Percentiles rank a stretch among this genome's conserved stretches.
These are phyloP conservation scores for Boletus rex-veris DNA, from an alignment of 768 basidiomycete species.

Conservation along the genomic window DNA sequence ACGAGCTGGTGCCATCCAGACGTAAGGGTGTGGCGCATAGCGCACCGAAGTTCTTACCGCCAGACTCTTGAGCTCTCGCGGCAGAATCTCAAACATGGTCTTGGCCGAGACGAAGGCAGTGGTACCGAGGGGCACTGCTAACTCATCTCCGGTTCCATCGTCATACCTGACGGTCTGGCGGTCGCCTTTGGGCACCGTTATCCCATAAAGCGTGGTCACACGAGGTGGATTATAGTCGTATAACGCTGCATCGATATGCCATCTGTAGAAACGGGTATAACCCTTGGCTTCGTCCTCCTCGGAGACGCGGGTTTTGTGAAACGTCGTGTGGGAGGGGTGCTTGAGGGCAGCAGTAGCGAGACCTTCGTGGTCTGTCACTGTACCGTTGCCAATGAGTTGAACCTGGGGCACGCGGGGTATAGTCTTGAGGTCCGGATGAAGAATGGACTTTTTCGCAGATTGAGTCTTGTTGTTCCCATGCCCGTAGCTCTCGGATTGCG, in stretches of 20 bases:
- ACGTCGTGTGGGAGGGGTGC: slow-evolving; percentile 82
- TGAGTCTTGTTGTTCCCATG: slow-evolving; percentile 89
- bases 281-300: slow-evolving; percentile 72
- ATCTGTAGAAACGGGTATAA: slow-evolving; percentile 85
- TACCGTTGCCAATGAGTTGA: slow-evolving; percentile 89
- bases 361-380: slow-evolving; percentile 76
- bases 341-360: slow-evolving; percentile 74
- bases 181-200: slow-evolving; percentile 65
- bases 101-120: slow-evolving; percentile 81
- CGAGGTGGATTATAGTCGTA: slow-evolving; percentile 75
- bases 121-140: slow-evolving; percentile 79
- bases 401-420: slow-evolving; percentile 87
- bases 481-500: slow-evolving; percentile 58
- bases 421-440: slow-evolving; percentile 88
- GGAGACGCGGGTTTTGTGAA: slow-evolving; percentile 78
- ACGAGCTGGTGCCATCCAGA: slow-evolving; percentile 82
- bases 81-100: slow-evolving; percentile 80
- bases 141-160: slow-evolving; percentile 83
- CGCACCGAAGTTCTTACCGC: slow-evolving; percentile 72
- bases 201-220: slow-evolving; percentile 82
- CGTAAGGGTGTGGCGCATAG: slow-evolving; percentile 85
- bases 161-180: slow-evolving; percentile 71
- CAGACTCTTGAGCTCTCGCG: slow-evolving; percentile 68
- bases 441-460: slow-evolving; percentile 68
- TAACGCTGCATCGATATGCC: slow-evolving; percentile 90